Evolutionary conservation across 495 filamentous ascomycete genomes (phyloP), one percentile per base, ranked within the genome.

Genomic region (Penicillium subrubescens): DNA sequence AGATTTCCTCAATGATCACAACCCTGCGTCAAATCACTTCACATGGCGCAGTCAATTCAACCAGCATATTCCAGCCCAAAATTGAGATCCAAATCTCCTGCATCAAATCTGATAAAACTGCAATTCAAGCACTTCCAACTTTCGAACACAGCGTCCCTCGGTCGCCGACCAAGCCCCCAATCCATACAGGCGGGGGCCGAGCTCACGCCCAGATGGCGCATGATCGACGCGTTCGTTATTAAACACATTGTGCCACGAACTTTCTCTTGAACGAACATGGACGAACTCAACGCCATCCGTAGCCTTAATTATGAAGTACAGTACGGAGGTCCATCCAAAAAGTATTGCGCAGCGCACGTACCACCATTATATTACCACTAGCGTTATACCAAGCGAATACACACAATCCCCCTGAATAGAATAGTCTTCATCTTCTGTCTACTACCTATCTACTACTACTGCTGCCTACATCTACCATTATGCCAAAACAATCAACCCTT

Each of bases 151-250:
- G n/a, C 53, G 4, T 19, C 27, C 52, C 5, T 52, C 14, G 7
- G 21, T 56, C 29, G 52, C 33, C 31, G 41, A 19, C 46, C 59
- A 29, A 48, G 34, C 59, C 41, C 17, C 51, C 17, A n/a, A 54
- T n/a, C 10, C 46, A 50, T 27, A 11, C 35, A n/a, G 21, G 12
- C 33, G 53, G 23, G 11, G 23, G 15, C 33, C 56, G 35, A 58
- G 21, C 27, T 31, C 34, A 15, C 50, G 51, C 23, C 37, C 31
- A 51, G 51, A 27, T 44, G 50, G 35, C 37, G 37, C 50, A 33
- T 54, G 60, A 62, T 62, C 60, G 51, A 62, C 60, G 41, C 31
- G 48, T 61, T 62, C 25, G 39, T 62, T 35, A 55, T 62, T 55
- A 55, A 62, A 61, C 43, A n/a, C 41, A 37, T 37, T 35, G 53